These are phyloP conservation scores for Aspergillus kassunensis DNA, from an alignment of 495 filamentous ascomycete species.

Conservation along the genomic window DNA sequence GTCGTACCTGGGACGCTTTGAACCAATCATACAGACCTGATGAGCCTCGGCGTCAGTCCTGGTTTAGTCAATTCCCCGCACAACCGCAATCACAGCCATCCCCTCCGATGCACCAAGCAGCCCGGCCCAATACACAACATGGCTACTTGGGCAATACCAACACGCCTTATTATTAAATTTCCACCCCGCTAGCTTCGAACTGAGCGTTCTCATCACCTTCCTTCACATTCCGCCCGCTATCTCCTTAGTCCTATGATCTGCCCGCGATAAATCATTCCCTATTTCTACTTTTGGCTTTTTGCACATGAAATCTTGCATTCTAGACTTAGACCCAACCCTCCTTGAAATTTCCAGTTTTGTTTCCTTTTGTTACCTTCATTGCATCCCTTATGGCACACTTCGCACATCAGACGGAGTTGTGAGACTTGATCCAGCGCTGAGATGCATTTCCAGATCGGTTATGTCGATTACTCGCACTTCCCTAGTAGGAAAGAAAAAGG, in stretches of 20 bases:
- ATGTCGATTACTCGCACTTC: not conserved
- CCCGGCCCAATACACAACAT: conserved; percentile 25
- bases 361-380: conserved; percentile 10
- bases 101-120: conserved; percentile 27
- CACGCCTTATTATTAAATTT: conserved; percentile 20
- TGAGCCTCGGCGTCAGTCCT: conserved; percentile 38
- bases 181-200: not conserved
- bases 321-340: conserved; percentile 24
- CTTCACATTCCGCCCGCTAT: not conserved
- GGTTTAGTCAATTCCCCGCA: conserved; percentile 34
- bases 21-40: conserved; percentile 33
- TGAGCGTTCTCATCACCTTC: conserved; percentile 4
- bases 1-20: conserved; percentile 41
- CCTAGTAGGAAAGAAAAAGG: not conserved
- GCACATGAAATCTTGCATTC: conserved; percentile 3
- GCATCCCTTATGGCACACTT: not conserved
- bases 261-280: conserved; percentile 2
- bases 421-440: conserved; percentile 16
- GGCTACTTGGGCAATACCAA: conserved; percentile 26
- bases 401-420: conserved; percentile 17
- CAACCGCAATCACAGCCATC: conserved; percentile 18
- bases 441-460: conserved; percentile 4
- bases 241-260: conserved; percentile 4
- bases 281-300: conserved; percentile 9
- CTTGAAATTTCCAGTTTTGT: not conserved